Base-by-base conservation (phyloP, 2,329 filamentous ascomycete species). In the Fusarium miscanthi region DNA sequence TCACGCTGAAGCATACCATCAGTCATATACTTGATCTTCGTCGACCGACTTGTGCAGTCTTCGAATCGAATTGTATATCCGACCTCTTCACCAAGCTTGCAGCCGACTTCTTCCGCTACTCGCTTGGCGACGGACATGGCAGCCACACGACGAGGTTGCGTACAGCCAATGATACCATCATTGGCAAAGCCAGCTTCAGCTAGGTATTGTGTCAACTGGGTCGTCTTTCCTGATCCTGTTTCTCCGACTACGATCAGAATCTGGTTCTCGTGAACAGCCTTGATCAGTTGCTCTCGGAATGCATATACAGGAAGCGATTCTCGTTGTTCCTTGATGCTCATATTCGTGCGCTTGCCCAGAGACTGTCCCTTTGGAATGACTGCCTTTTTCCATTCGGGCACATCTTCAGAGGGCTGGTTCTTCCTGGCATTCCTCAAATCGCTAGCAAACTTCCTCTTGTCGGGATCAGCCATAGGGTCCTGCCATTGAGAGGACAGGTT, bases 1-100 rank as follows among this genome's bases (percentile, higher is more conserved):
- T 99, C 96, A 85, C 96, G 90, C 83, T 98, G 91, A 80, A 99
- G 89, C 93, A 98, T 98, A 82, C 96, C 96, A 78, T 99, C 96
- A 21, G 96, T 99, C 95, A 99, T 98, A 84, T 99, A 99, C 85
- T 99, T 99, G 85, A 99, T 97, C 79, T 92, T 94, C 3, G 96
- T 99, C 23, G 91, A 88, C 4, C 94, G 90, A 72, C 92, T 93
- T 0, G 95, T 98, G 80, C 92, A 93, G 83, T 99, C 96, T 79
- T 99, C 96, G 80, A 99, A 99, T 80, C 96, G 94, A 79, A 99
- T 97, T 12, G 93, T 97, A 81, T 99, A 99, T 60, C 96, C 96
- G 70, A 99, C 95, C 80, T 98, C 95, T 62, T 95, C 91, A 38
- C 96, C 96, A 17, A 98, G 87, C 72, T 92, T 88, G 76, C 95